A percentile compares a stretch with the other conserved stretches of the same genome.
phyloP scores from a whole-genome alignment of 2,329 filamentous ascomycete genomes.

The Trichoderma hamatum region DNA sequence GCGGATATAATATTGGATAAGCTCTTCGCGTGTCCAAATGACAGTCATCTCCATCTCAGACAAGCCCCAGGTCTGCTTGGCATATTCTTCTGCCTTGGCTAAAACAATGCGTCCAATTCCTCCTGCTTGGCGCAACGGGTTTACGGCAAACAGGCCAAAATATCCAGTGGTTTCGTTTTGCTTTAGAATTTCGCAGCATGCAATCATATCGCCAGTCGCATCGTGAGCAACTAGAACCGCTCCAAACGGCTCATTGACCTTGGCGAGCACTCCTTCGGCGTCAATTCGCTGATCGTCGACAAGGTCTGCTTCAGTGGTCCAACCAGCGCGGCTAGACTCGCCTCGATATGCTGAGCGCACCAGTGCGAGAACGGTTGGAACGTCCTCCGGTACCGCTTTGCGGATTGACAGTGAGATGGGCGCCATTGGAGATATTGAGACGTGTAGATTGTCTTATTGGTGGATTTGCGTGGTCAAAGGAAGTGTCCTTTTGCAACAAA shows the following conservation, averaged over 20 bases:
- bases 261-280: conserved; percentile 39
- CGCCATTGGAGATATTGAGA: neutral
- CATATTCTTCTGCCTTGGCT: conserved; percentile 45
- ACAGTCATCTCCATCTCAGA: conserved; percentile 49
- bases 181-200: conserved; percentile 50
- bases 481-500: neutral
- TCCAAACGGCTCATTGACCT: conserved; percentile 45
- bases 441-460: neutral
- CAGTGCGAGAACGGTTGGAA: conserved; percentile 41
- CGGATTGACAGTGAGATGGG: conserved; percentile 40
- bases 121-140: conserved; percentile 46
- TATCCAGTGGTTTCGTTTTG: conserved; percentile 29
- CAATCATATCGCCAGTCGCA: conserved; percentile 36
- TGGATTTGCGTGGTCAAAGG: neutral
- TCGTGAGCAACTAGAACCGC: conserved; percentile 45
- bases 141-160: conserved; percentile 52
- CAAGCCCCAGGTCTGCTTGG: conserved; percentile 30
- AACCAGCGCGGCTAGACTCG: conserved; percentile 45
- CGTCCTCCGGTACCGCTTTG: conserved; percentile 41
- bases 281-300: conserved; percentile 50
- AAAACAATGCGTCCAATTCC: conserved; percentile 50
- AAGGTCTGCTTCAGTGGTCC: conserved; percentile 53
- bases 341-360: conserved; percentile 51
- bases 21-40: conserved; percentile 47
- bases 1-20: conserved; percentile 51